Base-by-base conservation (phyloP, 2,329 filamentous ascomycete species). In the Neopestalotiopsis clavispora region DNA sequence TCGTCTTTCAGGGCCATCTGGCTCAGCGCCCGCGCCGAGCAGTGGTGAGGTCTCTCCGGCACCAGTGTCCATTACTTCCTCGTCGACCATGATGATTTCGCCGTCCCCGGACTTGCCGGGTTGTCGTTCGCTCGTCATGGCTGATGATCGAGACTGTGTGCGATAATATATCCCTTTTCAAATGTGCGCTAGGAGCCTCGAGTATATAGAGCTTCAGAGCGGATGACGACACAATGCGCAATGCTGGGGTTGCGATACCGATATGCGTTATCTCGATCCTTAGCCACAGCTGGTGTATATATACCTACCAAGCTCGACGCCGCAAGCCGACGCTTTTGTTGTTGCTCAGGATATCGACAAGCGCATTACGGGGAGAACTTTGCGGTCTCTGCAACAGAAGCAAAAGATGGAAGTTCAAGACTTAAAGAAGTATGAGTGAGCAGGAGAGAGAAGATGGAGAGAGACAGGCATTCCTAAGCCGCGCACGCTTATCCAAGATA, bases 31-130 rank as follows among this genome's bases (percentile, higher is more conserved):
- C 45, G 76, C 72, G 69, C 77, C 74, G 69, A 87, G 75, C 67
- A 87, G 74, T 64, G 77, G 76, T 34, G 80, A 80, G 42, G 78
- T 78, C 71, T 85, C 84, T 62, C 65, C 52, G 28, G 65, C 20
- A n/a, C 14, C 23, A 23, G 34, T 28, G 5, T 52, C 49, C 32
- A n/a, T 67, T 40, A 70, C 71, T 64, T 76, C 76, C 32, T 65
- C 63, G 68, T 78, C 75, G 60, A 77, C 66, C 69, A 78, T 73
- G 45, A 59, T 65, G 58, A 77, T 76, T 64, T 65, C 70, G 49
- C 71, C 66, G 38, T 65, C 69, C 57, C 72, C 70, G 59, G 20
- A 58, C 28, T 67, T 72, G 10, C 67, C 70, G 52, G 70, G 67
- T 52, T 69, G 73, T 58, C 71, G n/a, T 45, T 73, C 71, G 72